phyloP scores from a whole-genome alignment of 495 filamentous ascomycete species.

The Penicillium pancosmium region DNA sequence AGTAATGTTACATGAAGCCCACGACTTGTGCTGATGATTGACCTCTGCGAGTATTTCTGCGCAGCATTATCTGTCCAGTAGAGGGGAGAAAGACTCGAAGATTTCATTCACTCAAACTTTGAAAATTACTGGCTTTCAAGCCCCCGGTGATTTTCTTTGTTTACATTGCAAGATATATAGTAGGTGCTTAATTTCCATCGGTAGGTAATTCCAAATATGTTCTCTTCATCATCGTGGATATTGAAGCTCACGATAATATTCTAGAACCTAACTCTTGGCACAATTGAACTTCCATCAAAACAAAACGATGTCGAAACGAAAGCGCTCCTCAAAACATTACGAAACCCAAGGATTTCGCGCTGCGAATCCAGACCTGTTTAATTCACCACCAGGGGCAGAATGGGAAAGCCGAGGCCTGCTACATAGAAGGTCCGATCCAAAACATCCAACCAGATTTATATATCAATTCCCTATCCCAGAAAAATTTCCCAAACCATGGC shows the following conservation, averaged over 20 bases:
- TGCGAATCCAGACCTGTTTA: not conserved
- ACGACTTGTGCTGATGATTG: too few species aligned
- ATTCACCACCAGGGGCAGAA: not conserved
- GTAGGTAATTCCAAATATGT: not conserved
- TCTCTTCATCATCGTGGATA: too few species aligned
- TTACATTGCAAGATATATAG: not conserved
- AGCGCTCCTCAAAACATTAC: not conserved
- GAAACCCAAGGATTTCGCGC: not conserved
- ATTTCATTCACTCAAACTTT: not conserved
- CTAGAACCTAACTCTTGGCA: not conserved
- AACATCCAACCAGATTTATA: not conserved
- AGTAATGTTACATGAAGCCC: not conserved
- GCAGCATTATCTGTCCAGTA: too few species aligned
- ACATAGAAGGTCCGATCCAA: not conserved
- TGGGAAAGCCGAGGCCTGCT: not conserved
- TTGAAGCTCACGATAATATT: too few species aligned
- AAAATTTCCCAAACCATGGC: not conserved
- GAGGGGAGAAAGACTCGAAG: not conserved
- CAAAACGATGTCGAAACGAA: not conserved
- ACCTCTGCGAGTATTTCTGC: too few species aligned
- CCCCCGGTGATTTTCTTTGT: not conserved
- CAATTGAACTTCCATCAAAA: not conserved
- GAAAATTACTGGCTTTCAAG: not conserved
- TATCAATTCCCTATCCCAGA: not conserved
- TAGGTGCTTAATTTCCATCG: not conserved